Conservation (phyloP, 192 early-diverging fungal species). For the Mortierella claussenii region DNA sequence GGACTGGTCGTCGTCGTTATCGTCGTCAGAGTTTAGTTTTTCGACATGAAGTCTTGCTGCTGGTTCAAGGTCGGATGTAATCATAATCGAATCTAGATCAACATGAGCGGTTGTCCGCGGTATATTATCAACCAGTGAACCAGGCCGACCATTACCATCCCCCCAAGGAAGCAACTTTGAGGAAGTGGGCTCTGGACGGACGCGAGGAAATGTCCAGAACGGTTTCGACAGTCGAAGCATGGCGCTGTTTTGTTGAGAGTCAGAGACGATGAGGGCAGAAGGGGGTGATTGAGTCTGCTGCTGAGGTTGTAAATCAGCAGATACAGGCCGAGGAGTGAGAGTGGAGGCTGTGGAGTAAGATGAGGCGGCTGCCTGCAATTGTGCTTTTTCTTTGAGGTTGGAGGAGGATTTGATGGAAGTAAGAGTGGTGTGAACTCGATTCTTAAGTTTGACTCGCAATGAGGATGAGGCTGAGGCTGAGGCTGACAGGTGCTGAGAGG, state of each 20-base stretch:
- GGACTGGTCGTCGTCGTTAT: not conserved
- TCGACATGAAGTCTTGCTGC: not conserved
- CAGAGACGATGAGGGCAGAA: not conserved
- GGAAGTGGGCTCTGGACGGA: constrained; percentile 17
- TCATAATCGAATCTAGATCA: constrained; percentile 11
- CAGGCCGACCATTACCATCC: constrained; percentile 1
- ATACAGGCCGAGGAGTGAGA: not conserved
- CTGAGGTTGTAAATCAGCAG: not conserved
- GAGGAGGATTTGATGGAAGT: constrained; percentile 37
- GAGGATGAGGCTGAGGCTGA: constrained; percentile 32
- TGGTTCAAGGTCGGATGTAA: constrained; percentile 7
- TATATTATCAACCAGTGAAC: not conserved
- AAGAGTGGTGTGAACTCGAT: constrained; percentile 29
- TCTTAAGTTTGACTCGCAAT: constrained; percentile 32
- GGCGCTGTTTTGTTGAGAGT: not conserved
- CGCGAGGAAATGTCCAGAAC: constrained; percentile 33
- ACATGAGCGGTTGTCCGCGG: not conserved
- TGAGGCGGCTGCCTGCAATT: constrained; percentile 1
- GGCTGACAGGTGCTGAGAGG: not conserved
- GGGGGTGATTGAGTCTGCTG: constrained; percentile 6
- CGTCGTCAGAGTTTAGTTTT: constrained; percentile 24
- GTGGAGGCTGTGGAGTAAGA: not conserved
- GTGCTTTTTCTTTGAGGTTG: constrained; percentile 34
- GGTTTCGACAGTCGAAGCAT: constrained; percentile 25
- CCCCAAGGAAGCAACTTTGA: constrained; percentile 15